These are phyloP conservation scores for Carpinus fangiana DNA, from an alignment of 306 rosid genomes.

Conservation along the genomic window DNA sequence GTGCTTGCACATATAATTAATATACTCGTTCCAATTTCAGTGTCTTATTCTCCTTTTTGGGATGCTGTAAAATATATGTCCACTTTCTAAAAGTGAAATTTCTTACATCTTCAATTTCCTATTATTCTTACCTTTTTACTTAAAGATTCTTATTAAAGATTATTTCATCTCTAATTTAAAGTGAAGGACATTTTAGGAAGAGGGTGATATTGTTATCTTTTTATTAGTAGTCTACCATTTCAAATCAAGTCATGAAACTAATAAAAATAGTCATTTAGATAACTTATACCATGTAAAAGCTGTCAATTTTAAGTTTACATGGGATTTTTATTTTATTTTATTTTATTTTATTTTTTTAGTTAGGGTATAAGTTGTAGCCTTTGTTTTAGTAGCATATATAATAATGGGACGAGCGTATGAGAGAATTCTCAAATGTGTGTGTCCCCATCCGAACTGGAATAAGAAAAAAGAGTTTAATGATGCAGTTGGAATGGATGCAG, in stretches of 20 bases:
- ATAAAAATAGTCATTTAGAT: background rate
- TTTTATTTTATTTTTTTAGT: background rate
- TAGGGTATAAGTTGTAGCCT: background rate
- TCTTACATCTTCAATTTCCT: background rate
- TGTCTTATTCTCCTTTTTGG: background rate
- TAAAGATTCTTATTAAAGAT: background rate
- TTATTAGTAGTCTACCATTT: background rate
- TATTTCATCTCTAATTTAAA: background rate
- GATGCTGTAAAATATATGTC: background rate
- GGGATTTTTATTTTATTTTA: background rate
- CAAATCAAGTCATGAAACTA: background rate
- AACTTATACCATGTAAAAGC: background rate
- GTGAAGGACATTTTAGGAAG: background rate
- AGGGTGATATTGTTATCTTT: background rate
- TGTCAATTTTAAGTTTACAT: background rate
- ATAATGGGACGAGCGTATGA: background rate
- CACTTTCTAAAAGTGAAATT: background rate
- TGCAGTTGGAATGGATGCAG: slow-evolving; percentile 61
- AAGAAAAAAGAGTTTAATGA: slow-evolving; percentile 21
- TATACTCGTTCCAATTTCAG: background rate
- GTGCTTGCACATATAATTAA: background rate
- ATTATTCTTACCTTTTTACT: background rate
- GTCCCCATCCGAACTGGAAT: slow-evolving; percentile 12
- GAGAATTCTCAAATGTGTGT: background rate
- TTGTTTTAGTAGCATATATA: background rate